phyloP scores from a whole-genome alignment of 768 basidiomycete species.

The Boletus subparvulus region DNA sequence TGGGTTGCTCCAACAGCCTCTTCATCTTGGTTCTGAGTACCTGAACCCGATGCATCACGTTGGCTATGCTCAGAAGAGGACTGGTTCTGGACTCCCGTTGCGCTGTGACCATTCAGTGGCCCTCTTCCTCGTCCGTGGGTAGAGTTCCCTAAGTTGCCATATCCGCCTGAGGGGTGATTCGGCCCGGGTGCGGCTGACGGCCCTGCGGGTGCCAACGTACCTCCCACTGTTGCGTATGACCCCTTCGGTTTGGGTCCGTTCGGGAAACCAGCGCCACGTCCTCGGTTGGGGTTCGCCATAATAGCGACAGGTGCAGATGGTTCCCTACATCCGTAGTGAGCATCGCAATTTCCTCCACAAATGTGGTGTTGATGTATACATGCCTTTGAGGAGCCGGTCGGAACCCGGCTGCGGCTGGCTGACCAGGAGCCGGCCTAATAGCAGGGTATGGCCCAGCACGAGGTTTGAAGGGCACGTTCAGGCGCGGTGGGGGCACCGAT shows the following conservation, averaged over 20 bases:
- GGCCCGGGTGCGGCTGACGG: slow-evolving; percentile 1
- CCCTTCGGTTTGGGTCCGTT: slow-evolving; percentile 8
- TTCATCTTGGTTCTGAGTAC: neutral
- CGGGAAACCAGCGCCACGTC: slow-evolving; percentile 28
- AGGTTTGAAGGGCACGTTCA: slow-evolving; percentile 59
- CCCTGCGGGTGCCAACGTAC: neutral
- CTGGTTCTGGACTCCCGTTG: neutral
- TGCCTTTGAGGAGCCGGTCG: slow-evolving; percentile 47
- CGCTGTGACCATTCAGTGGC: slow-evolving; percentile 6
- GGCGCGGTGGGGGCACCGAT: slow-evolving; percentile 47
- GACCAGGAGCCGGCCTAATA: slow-evolving; percentile 54
- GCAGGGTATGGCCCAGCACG: slow-evolving; percentile 65
- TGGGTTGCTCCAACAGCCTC: slow-evolving; percentile 2
- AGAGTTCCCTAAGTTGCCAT: slow-evolving; percentile 1
- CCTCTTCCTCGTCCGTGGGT: slow-evolving; percentile 9
- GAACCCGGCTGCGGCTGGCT: slow-evolving; percentile 60
- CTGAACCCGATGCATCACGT: neutral
- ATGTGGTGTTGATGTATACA: neutral
- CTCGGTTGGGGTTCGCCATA: slow-evolving; percentile 72
- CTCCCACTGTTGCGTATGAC: slow-evolving; percentile 12
- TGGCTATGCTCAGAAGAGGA: neutral
- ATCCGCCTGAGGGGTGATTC: neutral
- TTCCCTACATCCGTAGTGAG: slow-evolving; percentile 18
- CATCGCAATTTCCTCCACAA: neutral
- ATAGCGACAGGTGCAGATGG: slow-evolving; percentile 58